Evolutionary conservation across 805 yeast genomes (phyloP).

Genomic region (Priceomyces fermenticarens): DNA sequence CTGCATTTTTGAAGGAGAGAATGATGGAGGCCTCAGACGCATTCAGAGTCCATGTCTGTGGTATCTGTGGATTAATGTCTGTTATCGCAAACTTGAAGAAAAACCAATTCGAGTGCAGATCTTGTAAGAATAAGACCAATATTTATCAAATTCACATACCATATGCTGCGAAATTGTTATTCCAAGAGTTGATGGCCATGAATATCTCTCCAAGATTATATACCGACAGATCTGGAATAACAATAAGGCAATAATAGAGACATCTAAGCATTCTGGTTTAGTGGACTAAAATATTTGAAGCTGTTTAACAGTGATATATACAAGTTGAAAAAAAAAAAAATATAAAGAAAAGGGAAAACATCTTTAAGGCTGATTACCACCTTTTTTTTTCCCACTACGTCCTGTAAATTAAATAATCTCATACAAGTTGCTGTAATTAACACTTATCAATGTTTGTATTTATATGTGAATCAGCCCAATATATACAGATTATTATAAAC

Average conservation of each 20-base stretch:
- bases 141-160: constrained; percentile 97
- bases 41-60: constrained; percentile 96
- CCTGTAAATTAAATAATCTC: too few species aligned
- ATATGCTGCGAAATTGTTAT: constrained; percentile 94
- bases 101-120: constrained; percentile 97
- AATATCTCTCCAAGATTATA: constrained; percentile 95
- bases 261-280: neutral
- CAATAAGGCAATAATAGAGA: constrained; percentile 28
- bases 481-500: constrained; percentile 2
- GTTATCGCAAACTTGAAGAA: constrained; percentile 97
- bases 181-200: constrained; percentile 99
- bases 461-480: neutral
- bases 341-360: neutral
- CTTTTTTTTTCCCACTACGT: too few species aligned
- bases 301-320: neutral
- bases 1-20: constrained; percentile 95
- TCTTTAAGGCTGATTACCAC: neutral
- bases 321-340: constrained; percentile 2
- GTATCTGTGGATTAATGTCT: constrained; percentile 96
- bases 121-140: constrained; percentile 97
- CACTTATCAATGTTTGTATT: neutral
- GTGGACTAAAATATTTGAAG: neutral
- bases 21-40: constrained; percentile 99
- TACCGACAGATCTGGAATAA: constrained; percentile 78
- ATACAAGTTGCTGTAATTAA: too few species aligned